A percentile compares a stretch with the other conserved stretches of the same genome.
These are phyloP conservation scores for Fusarium cyanostomum DNA, from an alignment of 2,329 filamentous ascomycete genomes.

Conservation along the genomic window DNA sequence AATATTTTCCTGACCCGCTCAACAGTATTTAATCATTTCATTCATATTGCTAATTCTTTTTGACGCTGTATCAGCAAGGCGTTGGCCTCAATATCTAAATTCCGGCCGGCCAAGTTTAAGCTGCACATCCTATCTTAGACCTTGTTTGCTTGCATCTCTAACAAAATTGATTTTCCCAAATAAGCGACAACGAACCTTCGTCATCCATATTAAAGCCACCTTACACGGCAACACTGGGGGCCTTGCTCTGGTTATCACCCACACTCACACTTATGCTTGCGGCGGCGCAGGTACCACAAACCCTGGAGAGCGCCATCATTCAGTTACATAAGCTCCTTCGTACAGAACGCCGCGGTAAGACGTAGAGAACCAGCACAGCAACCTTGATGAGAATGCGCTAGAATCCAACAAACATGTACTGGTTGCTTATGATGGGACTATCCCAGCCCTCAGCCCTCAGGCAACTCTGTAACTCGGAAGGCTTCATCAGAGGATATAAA, in stretches of 20 bases:
- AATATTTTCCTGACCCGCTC: too few species aligned
- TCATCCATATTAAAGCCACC: too few species aligned
- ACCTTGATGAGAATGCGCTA: constrained; percentile 64
- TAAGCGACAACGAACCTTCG: too few species aligned
- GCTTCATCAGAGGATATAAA: constrained; percentile 70
- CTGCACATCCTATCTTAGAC: too few species aligned
- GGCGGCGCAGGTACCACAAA: constrained; percentile 40
- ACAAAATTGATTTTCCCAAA: too few species aligned
- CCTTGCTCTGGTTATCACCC: constrained; percentile 25
- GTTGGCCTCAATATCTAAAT: too few species aligned
- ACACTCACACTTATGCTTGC: constrained; percentile 19
- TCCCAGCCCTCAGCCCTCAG: constrained; percentile 70
- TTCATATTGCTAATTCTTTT: too few species aligned
- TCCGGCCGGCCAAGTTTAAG: too few species aligned
- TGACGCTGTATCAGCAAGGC: too few species aligned
- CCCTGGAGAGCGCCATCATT: constrained; percentile 41
- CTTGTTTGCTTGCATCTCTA: too few species aligned
- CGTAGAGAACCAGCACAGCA: constrained; percentile 56
- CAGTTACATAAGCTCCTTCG: constrained; percentile 42
- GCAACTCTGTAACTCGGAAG: constrained; percentile 73
- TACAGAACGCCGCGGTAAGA: constrained; percentile 47
- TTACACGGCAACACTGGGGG: constrained; percentile 22
- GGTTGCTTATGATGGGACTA: constrained; percentile 64
- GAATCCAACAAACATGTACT: constrained; percentile 66
- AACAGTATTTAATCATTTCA: too few species aligned